Percentiles rank a stretch among this genome's conserved stretches.
Evolutionary conservation across 2,329 filamentous ascomycete genomes (phyloP).

Genomic region (Didymella pinodella): DNA sequence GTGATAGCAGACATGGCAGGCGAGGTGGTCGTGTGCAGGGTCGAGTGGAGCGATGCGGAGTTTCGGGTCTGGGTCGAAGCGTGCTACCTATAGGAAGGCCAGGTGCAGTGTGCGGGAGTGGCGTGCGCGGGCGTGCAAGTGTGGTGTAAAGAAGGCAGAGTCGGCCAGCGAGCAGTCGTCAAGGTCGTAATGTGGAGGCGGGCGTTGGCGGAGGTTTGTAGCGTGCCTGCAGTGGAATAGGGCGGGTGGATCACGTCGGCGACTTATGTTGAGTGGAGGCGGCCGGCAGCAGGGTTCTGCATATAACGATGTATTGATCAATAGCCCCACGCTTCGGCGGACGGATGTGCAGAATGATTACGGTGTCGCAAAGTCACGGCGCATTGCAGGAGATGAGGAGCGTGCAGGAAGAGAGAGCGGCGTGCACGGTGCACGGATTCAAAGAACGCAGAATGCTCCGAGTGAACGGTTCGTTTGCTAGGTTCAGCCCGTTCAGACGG

Average conservation of each 20-base stretch:
- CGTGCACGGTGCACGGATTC: conserved; percentile 25
- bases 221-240: conserved; percentile 23
- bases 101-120: conserved; percentile 8
- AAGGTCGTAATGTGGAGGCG: conserved; percentile 18
- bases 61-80: conserved; percentile 2
- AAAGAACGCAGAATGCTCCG: conserved; percentile 30
- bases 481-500: conserved; percentile 22
- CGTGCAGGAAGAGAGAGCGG: conserved; percentile 26
- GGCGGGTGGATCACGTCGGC: conserved; percentile 20
- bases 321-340: conserved; percentile 35
- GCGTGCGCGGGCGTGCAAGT: conserved; percentile 7
- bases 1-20: conserved; percentile 50
- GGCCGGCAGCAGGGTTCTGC: conserved; percentile 36
- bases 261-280: conserved; percentile 37
- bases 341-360: conserved; percentile 36
- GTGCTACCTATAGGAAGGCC: conserved; percentile 4
- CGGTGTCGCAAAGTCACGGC: conserved; percentile 35
- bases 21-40: conserved; percentile 5
- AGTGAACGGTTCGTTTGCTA: conserved; percentile 30
- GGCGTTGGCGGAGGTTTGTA: conserved; percentile 18
- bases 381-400: conserved; percentile 43
- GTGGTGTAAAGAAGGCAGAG: conserved; percentile 8
- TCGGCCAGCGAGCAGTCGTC: conserved; percentile 30
- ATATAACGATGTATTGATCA: conserved; percentile 37
- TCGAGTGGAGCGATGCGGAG: conserved; percentile 2